Conservation (phyloP, 306 rosid genomes). For the Pyrus betulifolia region DNA sequence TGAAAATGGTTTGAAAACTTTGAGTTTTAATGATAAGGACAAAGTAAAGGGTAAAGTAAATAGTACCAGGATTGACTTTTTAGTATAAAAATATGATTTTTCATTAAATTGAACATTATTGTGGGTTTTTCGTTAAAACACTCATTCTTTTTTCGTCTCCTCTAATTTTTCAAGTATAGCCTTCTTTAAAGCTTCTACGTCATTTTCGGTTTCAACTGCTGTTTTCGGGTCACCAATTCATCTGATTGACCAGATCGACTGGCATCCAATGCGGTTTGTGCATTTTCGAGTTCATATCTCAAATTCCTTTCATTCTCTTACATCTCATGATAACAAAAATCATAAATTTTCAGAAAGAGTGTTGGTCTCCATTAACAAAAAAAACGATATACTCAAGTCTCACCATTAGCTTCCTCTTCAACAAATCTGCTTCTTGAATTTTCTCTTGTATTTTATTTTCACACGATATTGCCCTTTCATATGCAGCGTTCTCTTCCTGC, state of each 20-base stretch:
- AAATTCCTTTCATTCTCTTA: slow-evolving; percentile 55
- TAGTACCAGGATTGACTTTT: too few species aligned
- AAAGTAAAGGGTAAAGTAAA: too few species aligned
- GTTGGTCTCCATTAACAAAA: not conserved
- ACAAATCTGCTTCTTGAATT: slow-evolving; percentile 48
- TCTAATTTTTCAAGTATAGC: slow-evolving; percentile 54
- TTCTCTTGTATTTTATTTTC: slow-evolving; percentile 65
- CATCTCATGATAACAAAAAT: slow-evolving; percentile 47
- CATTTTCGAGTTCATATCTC: slow-evolving; percentile 39
- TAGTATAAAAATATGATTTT: too few species aligned
- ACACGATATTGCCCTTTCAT: slow-evolving; percentile 51
- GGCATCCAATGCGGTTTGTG: slow-evolving; percentile 21
- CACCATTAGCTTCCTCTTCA: slow-evolving; percentile 54
- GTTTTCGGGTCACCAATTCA: slow-evolving; percentile 26
- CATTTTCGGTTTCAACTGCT: slow-evolving; percentile 24
- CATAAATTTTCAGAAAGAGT: not conserved
- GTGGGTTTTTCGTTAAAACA: too few species aligned
- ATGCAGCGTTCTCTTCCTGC: slow-evolving; percentile 71
- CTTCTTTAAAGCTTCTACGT: slow-evolving; percentile 34
- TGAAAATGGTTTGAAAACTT: too few species aligned
- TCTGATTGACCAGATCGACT: slow-evolving; percentile 25
- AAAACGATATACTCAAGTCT: not conserved
- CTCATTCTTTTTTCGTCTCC: slow-evolving; percentile 60
- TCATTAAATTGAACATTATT: too few species aligned
- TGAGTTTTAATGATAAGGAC: too few species aligned